phyloP scores from a whole-genome alignment of 345 rosid species.

The Populus ilicifolia region DNA sequence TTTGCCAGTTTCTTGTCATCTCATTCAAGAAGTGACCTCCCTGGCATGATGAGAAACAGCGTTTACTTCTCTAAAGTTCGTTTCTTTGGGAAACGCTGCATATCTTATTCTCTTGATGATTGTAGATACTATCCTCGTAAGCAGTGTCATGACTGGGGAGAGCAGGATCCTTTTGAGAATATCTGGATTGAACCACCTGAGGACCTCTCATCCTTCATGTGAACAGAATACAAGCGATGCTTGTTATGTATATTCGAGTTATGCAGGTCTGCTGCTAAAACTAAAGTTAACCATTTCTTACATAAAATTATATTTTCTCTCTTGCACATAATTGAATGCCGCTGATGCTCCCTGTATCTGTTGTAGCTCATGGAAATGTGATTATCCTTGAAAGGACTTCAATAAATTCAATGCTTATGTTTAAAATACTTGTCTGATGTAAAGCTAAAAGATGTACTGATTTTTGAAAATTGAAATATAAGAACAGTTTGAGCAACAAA shows the following conservation, averaged over 20 bases:
- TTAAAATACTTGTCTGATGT: not conserved
- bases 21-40: conserved; percentile 44
- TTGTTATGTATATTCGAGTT: conserved; percentile 1
- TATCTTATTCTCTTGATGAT: conserved; percentile 49
- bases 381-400: conserved; percentile 8
- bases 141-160: conserved; percentile 60
- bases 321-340: conserved; percentile 1
- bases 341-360: not conserved
- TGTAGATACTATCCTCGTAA: conserved; percentile 57
- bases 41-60: conserved; percentile 53
- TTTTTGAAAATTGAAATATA: not conserved
- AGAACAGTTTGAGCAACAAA: not conserved
- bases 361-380: not conserved
- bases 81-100: conserved; percentile 62
- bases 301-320: not conserved
- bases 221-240: conserved; percentile 11
- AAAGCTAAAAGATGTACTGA: not conserved
- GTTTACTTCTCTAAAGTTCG: conserved; percentile 68
- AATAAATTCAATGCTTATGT: not conserved
- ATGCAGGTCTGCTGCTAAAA: not conserved
- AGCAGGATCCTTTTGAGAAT: conserved; percentile 52
- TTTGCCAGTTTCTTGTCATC: conserved; percentile 64
- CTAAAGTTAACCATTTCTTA: conserved; percentile 2
- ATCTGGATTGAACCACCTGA: conserved; percentile 65
- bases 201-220: conserved; percentile 30